phyloP scores from a whole-genome alignment of 2,329 filamentous ascomycete species.

The Arthroderma sp. region DNA sequence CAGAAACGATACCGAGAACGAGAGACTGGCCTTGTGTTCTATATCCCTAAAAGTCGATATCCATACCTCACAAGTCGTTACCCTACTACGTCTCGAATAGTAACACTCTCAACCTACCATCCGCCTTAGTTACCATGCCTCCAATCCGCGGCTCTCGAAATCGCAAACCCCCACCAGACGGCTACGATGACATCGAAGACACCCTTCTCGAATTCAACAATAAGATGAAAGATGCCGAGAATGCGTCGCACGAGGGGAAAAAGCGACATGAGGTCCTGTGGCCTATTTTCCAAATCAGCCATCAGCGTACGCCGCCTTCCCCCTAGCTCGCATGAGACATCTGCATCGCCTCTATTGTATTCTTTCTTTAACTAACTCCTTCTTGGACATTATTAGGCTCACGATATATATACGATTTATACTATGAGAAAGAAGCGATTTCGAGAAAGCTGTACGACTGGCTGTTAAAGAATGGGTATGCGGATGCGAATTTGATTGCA shows the following conservation, averaged over 20 bases:
- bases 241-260: conserved; percentile 64
- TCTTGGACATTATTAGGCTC: conserved; percentile 33
- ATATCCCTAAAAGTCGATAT: too few relatives aligned
- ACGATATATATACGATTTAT: conserved; percentile 92
- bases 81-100: not conserved
- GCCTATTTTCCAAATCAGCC: conserved; percentile 95
- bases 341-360: not conserved
- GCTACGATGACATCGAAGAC: conserved; percentile 57
- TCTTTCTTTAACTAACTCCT: not conserved
- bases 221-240: conserved; percentile 71
- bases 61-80: not conserved
- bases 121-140: conserved; percentile 37
- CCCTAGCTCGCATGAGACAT: not conserved
- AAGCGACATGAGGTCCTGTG: conserved; percentile 86
- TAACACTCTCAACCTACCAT: not conserved
- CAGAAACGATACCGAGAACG: too few relatives aligned
- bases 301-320: conserved; percentile 55
- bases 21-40: too few relatives aligned
- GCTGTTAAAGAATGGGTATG: conserved; percentile 92
- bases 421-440: conserved; percentile 96
- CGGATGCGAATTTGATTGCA: conserved; percentile 86
- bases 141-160: conserved; percentile 46
- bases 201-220: conserved; percentile 54
- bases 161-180: conserved; percentile 51
- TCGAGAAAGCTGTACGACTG: conserved; percentile 86